Evolutionary conservation across 345 rosid species (phyloP), one percentile per base, ranked within the genome.

Genomic region (Pugionium dolabratum): DNA sequence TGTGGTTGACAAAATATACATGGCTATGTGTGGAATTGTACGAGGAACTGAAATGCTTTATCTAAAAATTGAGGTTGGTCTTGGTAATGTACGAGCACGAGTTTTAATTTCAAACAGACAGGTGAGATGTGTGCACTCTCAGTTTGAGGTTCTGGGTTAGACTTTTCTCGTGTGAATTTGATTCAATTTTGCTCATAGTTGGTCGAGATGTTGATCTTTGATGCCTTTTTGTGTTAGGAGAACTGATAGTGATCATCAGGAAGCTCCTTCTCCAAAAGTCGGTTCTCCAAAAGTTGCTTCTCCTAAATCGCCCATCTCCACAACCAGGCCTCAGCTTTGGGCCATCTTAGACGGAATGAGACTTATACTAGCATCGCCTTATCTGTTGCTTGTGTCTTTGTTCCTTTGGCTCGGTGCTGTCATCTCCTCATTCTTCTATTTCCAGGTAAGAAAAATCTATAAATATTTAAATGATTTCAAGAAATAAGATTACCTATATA

Each of bases 321-420:
- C 33, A 2, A 55, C 67, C 70, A 81, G 81, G 67, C 89, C 96
- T 78, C 89, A 75, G 30, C 53, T 84, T 69, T 86, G 84, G 78
- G 84, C 91, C 64, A 85, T 86, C 77, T 88, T 89, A 36, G 98
- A 87, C 58, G 96, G 96, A 62, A 69, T 92, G 66, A 52, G 78
- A 73, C 91, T 92, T 69, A 79, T 92, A 66, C 44, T 92, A 66
- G 86, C 91, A 64, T 89, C 98, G 11, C 78, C 82, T 30, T 89
- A 89, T 86, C 78, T 92, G 60, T 68, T 84, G 78, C 82, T 77
- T 27, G 93, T 89, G 65, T 87, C 93, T 52, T 58, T 89, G 55
- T 92, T 92, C 81, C 86, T 92, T 55, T 92, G 98, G 98, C 84
- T 92, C 72, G 83, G 95, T 79, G 96, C 98, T 27, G 91, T 87